These are phyloP conservation scores for Penicillium manginii DNA, from an alignment of 495 filamentous ascomycete species.

Conservation along the genomic window DNA sequence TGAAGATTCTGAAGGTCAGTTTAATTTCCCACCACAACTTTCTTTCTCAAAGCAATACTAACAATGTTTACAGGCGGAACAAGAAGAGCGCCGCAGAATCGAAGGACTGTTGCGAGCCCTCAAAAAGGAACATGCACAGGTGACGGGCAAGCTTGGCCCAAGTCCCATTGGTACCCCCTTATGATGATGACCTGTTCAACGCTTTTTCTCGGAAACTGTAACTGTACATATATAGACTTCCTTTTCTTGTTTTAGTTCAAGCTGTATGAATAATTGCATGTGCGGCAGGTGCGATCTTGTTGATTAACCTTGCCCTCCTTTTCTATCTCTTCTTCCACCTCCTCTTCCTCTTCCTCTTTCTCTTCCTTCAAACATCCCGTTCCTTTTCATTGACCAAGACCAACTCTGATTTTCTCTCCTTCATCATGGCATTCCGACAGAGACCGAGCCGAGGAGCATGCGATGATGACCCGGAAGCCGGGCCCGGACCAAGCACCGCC, in stretches of 20 bases:
- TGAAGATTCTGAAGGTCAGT: slow-evolving; percentile 70
- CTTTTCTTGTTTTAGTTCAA: slow-evolving; percentile 1
- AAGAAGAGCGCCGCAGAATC: slow-evolving; percentile 70
- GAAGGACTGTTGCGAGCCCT: slow-evolving; percentile 62
- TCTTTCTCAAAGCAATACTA: slow-evolving; percentile 8
- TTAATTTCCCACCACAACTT: slow-evolving; percentile 3
- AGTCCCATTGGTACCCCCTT: slow-evolving; percentile 53
- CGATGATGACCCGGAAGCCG: slow-evolving; percentile 3
- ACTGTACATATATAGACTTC: slow-evolving; percentile 32
- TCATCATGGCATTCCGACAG: slow-evolving; percentile 14
- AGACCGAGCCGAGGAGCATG: neutral
- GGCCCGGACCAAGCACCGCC: slow-evolving; percentile 8
- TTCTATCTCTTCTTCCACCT: neutral
- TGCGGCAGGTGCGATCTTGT: slow-evolving; percentile 30
- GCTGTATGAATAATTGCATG: slow-evolving; percentile 30
- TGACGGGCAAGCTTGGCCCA: slow-evolving; percentile 54
- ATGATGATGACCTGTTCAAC: slow-evolving; percentile 33
- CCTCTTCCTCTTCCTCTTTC: neutral
- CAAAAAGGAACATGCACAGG: slow-evolving; percentile 54
- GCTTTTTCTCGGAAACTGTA: neutral
- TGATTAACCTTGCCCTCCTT: neutral
- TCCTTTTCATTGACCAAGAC: neutral
- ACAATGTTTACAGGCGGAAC: slow-evolving; percentile 58
- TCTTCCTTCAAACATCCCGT: neutral
- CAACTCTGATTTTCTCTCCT: slow-evolving; percentile 3